phyloP scores from a whole-genome alignment of 2,329 filamentous ascomycete genomes.

The Neonectria sp. region DNA sequence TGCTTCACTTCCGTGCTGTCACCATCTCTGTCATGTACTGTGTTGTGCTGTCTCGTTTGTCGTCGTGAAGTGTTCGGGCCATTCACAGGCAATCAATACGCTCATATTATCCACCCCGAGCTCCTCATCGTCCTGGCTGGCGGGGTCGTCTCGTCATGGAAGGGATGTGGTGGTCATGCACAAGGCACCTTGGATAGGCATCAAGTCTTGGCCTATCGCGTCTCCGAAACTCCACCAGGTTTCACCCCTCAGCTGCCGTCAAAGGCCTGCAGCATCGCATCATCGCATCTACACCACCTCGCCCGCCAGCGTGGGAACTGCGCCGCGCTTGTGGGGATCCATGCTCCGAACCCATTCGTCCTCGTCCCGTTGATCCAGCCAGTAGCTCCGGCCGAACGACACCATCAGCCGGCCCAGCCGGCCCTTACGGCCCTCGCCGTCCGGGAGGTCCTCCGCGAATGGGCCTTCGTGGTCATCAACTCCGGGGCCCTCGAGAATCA shows the following conservation, averaged over 20 bases:
- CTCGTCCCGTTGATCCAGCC: constrained; percentile 79
- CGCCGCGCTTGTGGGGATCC: constrained; percentile 69
- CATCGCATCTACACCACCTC: constrained; percentile 50
- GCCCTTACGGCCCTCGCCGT: constrained; percentile 85
- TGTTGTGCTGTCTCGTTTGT: constrained; percentile 13
- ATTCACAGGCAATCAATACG: constrained; percentile 8
- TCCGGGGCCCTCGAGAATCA: constrained; percentile 64
- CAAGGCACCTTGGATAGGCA: constrained; percentile 3
- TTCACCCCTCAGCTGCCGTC: constrained; percentile 8
- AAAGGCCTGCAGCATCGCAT: constrained; percentile 27
- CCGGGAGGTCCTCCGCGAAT: constrained; percentile 78
- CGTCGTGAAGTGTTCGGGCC: constrained; percentile 9
- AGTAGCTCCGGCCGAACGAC: constrained; percentile 81
- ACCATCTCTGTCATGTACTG: constrained; percentile 2
- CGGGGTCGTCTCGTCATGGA: constrained; percentile 1
- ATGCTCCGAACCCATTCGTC: constrained; percentile 79
- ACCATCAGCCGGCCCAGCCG: constrained; percentile 86
- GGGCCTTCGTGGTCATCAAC: constrained; percentile 71
- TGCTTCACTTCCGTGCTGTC: constrained; percentile 19
- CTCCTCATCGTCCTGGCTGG: constrained; percentile 3
- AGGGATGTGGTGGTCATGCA: constrained; percentile 12
- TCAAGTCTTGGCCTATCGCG: constrained; percentile 1
- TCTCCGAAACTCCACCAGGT: constrained; percentile 10
- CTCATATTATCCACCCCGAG: constrained; percentile 7
- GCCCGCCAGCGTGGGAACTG: constrained; percentile 54